Conservation (phyloP, 2,329 filamentous ascomycete genomes). For the Beauveria varroae region DNA sequence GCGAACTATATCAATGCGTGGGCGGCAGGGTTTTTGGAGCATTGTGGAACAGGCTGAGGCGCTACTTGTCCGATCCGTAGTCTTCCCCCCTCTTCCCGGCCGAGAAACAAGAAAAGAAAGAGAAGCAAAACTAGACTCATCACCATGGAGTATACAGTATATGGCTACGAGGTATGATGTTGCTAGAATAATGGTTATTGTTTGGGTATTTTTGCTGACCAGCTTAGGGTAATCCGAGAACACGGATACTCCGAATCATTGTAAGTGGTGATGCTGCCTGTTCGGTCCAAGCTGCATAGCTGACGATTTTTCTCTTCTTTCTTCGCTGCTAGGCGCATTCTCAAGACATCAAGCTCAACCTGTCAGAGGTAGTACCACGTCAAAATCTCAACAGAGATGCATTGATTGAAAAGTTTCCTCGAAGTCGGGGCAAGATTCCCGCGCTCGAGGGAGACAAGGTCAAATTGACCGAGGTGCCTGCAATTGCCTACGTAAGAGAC, state of each 20-base stretch:
- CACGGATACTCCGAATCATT: not conserved
- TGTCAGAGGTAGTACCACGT: not conserved
- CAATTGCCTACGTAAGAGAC: not conserved
- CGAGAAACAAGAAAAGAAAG: not conserved
- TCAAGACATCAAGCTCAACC: not conserved
- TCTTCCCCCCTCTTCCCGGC: not conserved
- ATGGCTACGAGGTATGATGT: not conserved
- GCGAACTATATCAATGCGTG: not conserved
- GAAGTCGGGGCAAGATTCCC: slow-evolving; percentile 3
- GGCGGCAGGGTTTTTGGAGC: not conserved
- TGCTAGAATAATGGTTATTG: not conserved
- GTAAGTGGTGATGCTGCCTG: not conserved
- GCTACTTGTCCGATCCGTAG: not conserved
- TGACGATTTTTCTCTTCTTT: not conserved
- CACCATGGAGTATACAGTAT: not conserved
- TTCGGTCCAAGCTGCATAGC: no score
- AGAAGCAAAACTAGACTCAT: not conserved
- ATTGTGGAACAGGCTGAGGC: not conserved
- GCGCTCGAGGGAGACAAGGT: not conserved
- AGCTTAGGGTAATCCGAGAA: not conserved
- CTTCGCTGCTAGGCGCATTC: not conserved
- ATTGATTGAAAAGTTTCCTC: not conserved
- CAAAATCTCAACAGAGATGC: slow-evolving; percentile 2
- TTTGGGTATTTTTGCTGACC: not conserved
- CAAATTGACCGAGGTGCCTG: slow-evolving; percentile 3